These are phyloP conservation scores for Starmera pachycereana DNA, from an alignment of 805 yeast genomes.

Conservation along the genomic window DNA sequence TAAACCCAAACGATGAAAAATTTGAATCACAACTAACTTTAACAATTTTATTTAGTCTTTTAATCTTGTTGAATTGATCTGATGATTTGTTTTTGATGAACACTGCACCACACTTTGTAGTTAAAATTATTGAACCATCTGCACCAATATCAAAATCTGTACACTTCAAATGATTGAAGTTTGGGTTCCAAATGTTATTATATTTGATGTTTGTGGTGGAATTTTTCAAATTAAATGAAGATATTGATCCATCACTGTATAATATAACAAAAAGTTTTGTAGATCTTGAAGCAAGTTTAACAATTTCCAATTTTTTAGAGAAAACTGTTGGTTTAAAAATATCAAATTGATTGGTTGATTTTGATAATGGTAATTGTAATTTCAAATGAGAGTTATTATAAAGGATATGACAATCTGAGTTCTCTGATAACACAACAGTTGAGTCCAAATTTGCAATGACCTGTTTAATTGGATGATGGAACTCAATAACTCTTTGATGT, in stretches of 20 bases:
- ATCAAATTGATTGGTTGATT: slow-evolving; percentile 32
- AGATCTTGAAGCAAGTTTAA: slow-evolving; percentile 27
- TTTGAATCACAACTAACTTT: slow-evolving; percentile 56
- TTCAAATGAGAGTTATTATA: slow-evolving; percentile 47
- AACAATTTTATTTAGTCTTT: slow-evolving; percentile 44
- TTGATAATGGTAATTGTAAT: slow-evolving; percentile 27
- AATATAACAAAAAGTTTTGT: slow-evolving; percentile 36
- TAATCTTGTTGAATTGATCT: slow-evolving; percentile 35
- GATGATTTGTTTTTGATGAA: slow-evolving; percentile 23
- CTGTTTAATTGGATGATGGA: slow-evolving; percentile 32
- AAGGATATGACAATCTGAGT: slow-evolving; percentile 54
- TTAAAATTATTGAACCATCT: slow-evolving; percentile 60
- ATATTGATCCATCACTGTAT: slow-evolving; percentile 45
- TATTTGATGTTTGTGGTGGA: slow-evolving; percentile 32
- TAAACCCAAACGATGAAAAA: slow-evolving; percentile 56
- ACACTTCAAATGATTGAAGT: slow-evolving; percentile 44
- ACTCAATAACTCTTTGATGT: slow-evolving; percentile 29
- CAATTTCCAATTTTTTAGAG: slow-evolving; percentile 27
- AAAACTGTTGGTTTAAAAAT: slow-evolving; percentile 41
- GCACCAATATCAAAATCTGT: slow-evolving; percentile 57
- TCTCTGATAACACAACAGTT: slow-evolving; percentile 51
- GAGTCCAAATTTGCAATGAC: slow-evolving; percentile 58
- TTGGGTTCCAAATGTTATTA: slow-evolving; percentile 50
- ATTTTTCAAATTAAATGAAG: slow-evolving; percentile 23
- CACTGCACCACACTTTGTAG: slow-evolving; percentile 61